Evolutionary conservation across 441 rosid genomes (phyloP).

Genomic region (Croton setiger): DNA sequence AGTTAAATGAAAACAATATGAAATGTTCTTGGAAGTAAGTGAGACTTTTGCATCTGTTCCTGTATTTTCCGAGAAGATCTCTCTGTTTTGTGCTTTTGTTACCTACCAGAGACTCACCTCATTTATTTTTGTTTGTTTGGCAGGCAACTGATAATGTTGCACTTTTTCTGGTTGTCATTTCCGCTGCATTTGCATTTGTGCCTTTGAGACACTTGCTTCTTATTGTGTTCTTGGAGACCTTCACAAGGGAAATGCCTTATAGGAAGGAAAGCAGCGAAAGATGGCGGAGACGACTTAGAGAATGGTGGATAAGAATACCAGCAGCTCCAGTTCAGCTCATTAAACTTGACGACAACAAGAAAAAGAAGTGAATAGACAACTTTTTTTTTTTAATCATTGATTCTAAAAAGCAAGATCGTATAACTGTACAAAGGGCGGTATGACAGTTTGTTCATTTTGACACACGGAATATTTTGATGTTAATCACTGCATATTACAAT

Average conservation of each 20-base stretch:
- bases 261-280: slow-evolving; percentile 74
- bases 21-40: not conserved
- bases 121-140: slow-evolving; percentile 12
- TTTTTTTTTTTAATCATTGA: slow-evolving; percentile 12
- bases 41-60: not conserved
- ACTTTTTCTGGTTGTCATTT: slow-evolving; percentile 45
- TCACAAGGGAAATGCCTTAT: slow-evolving; percentile 68
- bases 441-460: not conserved
- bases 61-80: not conserved
- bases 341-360: slow-evolving; percentile 59
- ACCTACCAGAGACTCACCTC: not conserved
- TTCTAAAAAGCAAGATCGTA: not conserved
- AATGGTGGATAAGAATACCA: slow-evolving; percentile 91
- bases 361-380: slow-evolving; percentile 44
- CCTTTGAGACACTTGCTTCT: slow-evolving; percentile 54
- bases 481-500: too few relatives aligned
- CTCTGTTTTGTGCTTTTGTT: not conserved
- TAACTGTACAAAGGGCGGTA: slow-evolving; percentile 1
- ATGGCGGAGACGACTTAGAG: slow-evolving; percentile 64
- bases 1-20: not conserved
- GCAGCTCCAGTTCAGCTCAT: slow-evolving; percentile 83
- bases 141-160: slow-evolving; percentile 84
- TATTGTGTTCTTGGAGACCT: slow-evolving; percentile 56
- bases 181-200: slow-evolving; percentile 50
- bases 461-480: too few relatives aligned